Evolutionary conservation across 2,329 filamentous ascomycete genomes (phyloP), one percentile per base, ranked within the genome.

Genomic region (Neonectria neomacrospora): DNA sequence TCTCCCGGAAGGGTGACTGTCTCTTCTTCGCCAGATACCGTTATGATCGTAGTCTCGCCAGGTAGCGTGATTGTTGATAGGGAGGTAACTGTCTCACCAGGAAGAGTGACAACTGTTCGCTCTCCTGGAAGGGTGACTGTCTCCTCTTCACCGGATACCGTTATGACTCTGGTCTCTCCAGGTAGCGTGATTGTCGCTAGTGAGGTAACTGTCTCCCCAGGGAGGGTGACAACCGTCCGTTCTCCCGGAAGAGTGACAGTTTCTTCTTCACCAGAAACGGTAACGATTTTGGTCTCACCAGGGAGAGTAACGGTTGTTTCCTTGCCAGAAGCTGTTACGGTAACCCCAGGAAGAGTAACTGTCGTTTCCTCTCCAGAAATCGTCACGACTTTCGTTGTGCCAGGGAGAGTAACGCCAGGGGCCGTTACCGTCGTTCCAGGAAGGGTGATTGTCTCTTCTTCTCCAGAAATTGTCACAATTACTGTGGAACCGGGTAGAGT

Each of bases 1-100:
- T 14, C 14, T 12, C 51, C 51, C 18, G 58, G 51, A n/a, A 60
- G 57, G 18, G 54, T 50, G 23, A 71, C 16, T 5, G 68, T 71
- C 8, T 28, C 62, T 9, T 48, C 18, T 45, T 64, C 54, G 9
- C 63, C 58, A 51, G 66, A 58, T 1, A 71, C 23, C 2, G 68
- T 71, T 9, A 71, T 54, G 8, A 61, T 20, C 12, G 14, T 45
- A 16, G 45, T 58, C n/a, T 41, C 34, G 22, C 44, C 59, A 22
- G 59, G 53, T 9, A 45, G 53, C 5, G 47, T 57, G 14, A 70
- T 48, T 10, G 61, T 69, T 34, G 37, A 3, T 2, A 41, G n/a
- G 5, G 37, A 9, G n/a, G 37, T 41, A 11, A 41, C 6, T 7
- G 37, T 39, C 8, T 39, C 37, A 9, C 37, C 48, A 28, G 23